Base-by-base conservation (phyloP, 2,329 filamentous ascomycete species). In the Alternaria atra region DNA sequence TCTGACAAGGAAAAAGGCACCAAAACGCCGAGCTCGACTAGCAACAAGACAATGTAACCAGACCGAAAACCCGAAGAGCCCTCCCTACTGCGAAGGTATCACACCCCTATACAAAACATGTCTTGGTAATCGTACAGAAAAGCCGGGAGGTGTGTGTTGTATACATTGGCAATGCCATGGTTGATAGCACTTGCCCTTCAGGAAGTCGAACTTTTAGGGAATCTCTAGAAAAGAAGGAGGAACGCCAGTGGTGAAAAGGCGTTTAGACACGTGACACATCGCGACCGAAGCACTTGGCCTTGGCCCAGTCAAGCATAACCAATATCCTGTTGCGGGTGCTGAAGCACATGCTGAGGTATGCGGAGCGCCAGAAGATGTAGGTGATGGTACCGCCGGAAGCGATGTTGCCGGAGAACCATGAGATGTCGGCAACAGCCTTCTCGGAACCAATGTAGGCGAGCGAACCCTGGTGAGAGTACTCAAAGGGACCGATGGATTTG, bases 301-400 rank as follows among this genome's bases (percentile, higher is more conserved):
- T 99, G 80, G 94, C 80, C 95, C 95, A 99, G 83, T 99, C 95
- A 74, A 97, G 85, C 67, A 92, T 84, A 72, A 99, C 95, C 52
- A 99, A 87, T 72, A 98, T 88, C 78, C 95, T 90, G 85, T 99
- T 99, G 73, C 95, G 93, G 64, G 92, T 94, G 89, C 94, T 98
- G 82, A 99, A 99, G 88, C 94, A 97, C 95, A 99, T 99, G 86
- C 93, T 97, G 80, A 99, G 85, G 81, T 99, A 99, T 56, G 94
- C 95, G 77, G 92, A 96, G 79, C 94, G 88, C 95, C 95, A 99
- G 89, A 99, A 99, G 70, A 97, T 87, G 84, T 97, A 99, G 58
- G 95, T 99, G 82, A 98, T 84, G 74, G 91, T 92, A 78, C 95
- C 95, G 77, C 94, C 95, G 46, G 90, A 92, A 64, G 95, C 94